Evolutionary conservation across 2,329 filamentous ascomycete species (phyloP).

Genomic region (Sphaerostilbella broomeana): DNA sequence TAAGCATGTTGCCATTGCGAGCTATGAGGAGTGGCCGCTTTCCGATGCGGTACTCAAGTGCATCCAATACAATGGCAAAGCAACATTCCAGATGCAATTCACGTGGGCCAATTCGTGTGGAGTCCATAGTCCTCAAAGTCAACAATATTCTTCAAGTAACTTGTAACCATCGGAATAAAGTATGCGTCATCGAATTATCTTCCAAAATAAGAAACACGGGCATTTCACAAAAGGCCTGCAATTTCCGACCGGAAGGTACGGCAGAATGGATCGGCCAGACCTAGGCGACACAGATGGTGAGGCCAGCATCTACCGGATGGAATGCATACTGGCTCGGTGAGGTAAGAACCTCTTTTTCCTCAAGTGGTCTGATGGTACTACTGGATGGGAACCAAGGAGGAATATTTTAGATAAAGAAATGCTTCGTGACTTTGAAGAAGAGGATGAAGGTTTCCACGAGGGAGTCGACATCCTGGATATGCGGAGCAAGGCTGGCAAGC

Average conservation of each 20-base stretch:
- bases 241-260: neutral
- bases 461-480: slow-evolving; percentile 5
- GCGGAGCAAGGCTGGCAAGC: slow-evolving; percentile 2
- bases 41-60: neutral
- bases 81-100: neutral
- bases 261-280: neutral
- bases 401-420: slow-evolving; percentile 8
- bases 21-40: neutral
- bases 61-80: neutral
- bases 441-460: slow-evolving; percentile 8
- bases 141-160: too few relatives aligned
- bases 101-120: too few relatives aligned
- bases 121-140: too few relatives aligned
- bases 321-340: slow-evolving; percentile 1
- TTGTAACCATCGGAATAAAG: too few relatives aligned
- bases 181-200: too few relatives aligned
- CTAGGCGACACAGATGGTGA: neutral
- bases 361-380: neutral
- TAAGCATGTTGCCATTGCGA: neutral
- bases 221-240: too few relatives aligned
- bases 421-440: slow-evolving; percentile 8
- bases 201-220: too few relatives aligned
- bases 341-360: neutral
- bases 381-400: neutral
- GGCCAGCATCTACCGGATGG: neutral